Evolutionary conservation across 192 early-diverging fungal species (phyloP).

Genomic region (Haplosporangium gracile): DNA sequence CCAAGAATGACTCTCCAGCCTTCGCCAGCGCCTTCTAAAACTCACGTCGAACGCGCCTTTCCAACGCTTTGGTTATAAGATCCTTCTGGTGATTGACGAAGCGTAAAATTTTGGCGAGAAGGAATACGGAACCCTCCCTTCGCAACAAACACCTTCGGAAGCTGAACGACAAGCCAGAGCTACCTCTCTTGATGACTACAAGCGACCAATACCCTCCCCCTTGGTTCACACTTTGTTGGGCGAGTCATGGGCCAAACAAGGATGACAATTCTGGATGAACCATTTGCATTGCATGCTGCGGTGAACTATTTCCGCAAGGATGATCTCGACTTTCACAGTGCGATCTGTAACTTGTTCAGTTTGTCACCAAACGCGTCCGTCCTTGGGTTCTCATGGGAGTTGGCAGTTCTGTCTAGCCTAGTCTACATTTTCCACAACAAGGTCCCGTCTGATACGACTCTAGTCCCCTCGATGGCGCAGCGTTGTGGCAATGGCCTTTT

Average conservation of each 20-base stretch:
- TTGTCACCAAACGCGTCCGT: neutral
- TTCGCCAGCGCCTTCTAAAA: constrained; percentile 24
- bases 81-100: constrained; percentile 45
- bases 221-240: constrained; percentile 24
- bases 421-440: constrained; percentile 18
- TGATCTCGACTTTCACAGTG: constrained; percentile 28
- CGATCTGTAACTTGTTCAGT: constrained; percentile 21
- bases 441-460: constrained; percentile 6
- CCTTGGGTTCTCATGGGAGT: constrained; percentile 10
- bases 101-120: constrained; percentile 35
- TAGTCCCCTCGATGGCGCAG: neutral
- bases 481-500: neutral
- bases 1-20: constrained; percentile 12
- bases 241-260: constrained; percentile 5
- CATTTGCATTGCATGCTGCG: constrained; percentile 22
- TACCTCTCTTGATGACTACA: no score
- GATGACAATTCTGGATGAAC: constrained; percentile 18
- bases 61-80: constrained; percentile 17
- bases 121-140: no score
- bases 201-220: neutral
- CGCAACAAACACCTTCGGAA: neutral
- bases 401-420: constrained; percentile 20
- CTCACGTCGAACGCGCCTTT: constrained; percentile 15
- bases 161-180: no score
- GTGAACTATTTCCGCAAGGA: constrained; percentile 14